Base-by-base conservation (phyloP, 2,329 filamentous ascomycete genomes). In the Ascochyta clinopodiicola region DNA sequence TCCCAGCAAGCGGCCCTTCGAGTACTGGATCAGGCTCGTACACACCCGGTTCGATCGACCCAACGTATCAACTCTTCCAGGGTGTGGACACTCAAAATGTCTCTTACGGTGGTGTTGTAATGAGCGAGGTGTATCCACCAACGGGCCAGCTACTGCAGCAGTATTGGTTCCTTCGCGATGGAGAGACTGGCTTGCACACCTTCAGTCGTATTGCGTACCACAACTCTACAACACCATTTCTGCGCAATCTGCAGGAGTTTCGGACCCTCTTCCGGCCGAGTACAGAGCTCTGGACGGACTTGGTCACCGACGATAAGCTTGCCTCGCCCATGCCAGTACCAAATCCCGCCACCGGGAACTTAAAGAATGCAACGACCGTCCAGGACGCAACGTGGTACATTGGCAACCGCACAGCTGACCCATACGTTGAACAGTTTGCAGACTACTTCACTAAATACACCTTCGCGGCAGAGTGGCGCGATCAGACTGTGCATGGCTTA, bases 361-460 rank as follows among this genome's bases (percentile, higher is more conserved):
- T 29, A 13, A 47, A 35, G 10, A 47, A 47, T 4, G 85, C 60
- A 78, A 81, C 19, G 70, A 80, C 82, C 44, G 85, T 88, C 4
- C 86, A 88, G 66, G 86, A 88, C 70, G 85, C 86, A 4, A 87
- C 86, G 0, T 88, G 84, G 84, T 82, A 84, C 42, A 68, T 88
- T 13, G 82, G 82, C 24, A 82, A 82, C 42, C 81, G 81, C 0
- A 80, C 81, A 0, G 65, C 81, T 15, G 82, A 86, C 64, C 75
- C 81, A 0, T 88, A 88, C 62, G 82, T 85, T 0, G 69, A 80
- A 34, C 74, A 84, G 40, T 80, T 83, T 51, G 78, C 82, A 1
- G 82, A 87, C 40, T 88, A 87, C 69, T 88, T 87, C 64, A 88
- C 86, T 21, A 88, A 88, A 67, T 88, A 88, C 63, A 87, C 82